Conservation (phyloP, 1,284 basidiomycete species). For the Cryptococcus hybrid region DNA sequence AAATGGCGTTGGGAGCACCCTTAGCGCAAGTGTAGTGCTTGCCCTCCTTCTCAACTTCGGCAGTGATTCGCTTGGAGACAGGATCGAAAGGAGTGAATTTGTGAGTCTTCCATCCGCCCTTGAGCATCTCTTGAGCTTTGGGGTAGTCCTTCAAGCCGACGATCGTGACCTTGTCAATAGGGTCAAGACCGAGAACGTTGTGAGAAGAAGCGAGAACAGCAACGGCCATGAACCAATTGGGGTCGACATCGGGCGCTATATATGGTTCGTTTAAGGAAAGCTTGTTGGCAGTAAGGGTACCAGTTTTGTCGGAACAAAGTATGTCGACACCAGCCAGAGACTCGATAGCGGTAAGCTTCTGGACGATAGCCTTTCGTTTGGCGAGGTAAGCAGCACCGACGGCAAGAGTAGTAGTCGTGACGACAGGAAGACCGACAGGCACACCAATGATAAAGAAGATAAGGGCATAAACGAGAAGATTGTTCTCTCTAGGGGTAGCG, state of each 20-base stretch:
- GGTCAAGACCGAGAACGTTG: conserved; percentile 61
- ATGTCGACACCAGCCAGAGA: conserved; percentile 96
- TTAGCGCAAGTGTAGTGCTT: conserved; percentile 98
- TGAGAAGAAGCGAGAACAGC: conserved; percentile 92
- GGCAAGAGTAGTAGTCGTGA: conserved; percentile 92
- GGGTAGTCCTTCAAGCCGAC: conserved; percentile 58
- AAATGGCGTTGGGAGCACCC: conserved; percentile 98
- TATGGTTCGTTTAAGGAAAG: conserved; percentile 86
- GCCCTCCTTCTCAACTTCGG: conserved; percentile 83
- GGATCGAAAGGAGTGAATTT: conserved; percentile 99
- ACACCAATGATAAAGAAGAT: conserved; percentile 98
- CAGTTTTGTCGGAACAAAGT: conserved; percentile 95
- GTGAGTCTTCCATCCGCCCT: conserved; percentile 62
- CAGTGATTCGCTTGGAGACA: conserved; percentile 98
- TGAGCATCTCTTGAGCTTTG: conserved; percentile 55
- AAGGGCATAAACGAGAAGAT: conserved; percentile 91
- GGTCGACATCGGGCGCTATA: conserved; percentile 88
- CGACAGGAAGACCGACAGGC: conserved; percentile 97
- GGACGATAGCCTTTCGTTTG: conserved; percentile 98
- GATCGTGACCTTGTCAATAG: conserved; percentile 60
- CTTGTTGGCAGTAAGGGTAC: conserved; percentile 98
- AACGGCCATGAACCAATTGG: conserved; percentile 81
- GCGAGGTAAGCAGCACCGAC: conserved; percentile 97
- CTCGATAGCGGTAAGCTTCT: conserved; percentile 97
- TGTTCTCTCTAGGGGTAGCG: conserved; percentile 55